Evolutionary conservation across 208 protist genomes (phyloP).

Genomic region (Crithidia fasciculata): DNA sequence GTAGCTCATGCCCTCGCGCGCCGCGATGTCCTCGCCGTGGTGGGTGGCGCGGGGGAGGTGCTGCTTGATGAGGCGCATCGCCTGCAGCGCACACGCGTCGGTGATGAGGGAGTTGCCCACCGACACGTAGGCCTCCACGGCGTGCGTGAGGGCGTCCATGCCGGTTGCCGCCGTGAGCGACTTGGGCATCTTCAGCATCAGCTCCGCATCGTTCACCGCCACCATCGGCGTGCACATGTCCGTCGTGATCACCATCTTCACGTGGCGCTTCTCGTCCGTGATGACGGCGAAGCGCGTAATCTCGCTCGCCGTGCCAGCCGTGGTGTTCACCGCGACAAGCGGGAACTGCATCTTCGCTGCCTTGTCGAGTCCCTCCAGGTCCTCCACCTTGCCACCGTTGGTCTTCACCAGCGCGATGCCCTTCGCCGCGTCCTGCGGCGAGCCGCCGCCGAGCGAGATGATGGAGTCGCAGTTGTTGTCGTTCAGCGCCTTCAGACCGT

Average conservation of each 20-base stretch:
- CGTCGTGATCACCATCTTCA: conserved; percentile 77
- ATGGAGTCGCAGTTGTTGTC: conserved; percentile 62
- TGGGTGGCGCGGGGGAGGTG: conserved; percentile 59
- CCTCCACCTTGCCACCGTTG: conserved; percentile 68
- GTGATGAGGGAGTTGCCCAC: conserved; percentile 63
- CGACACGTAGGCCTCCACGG: conserved; percentile 86
- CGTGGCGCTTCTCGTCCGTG: conserved; percentile 70
- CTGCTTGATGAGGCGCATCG: conserved; percentile 72
- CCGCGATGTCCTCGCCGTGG: conserved; percentile 49
- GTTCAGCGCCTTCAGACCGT: conserved; percentile 56
- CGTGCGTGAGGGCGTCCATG: conserved; percentile 91
- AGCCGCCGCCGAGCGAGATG: conserved; percentile 88
- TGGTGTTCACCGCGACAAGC: conserved; percentile 86
- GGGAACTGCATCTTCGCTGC: conserved; percentile 57
- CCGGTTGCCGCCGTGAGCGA: conserved; percentile 88
- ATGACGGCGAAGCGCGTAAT: conserved; percentile 91
- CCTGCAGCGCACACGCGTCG: conserved; percentile 74
- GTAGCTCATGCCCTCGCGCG: conserved; percentile 86
- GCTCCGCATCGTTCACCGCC: conserved; percentile 78
- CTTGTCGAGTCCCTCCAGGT: conserved; percentile 65
- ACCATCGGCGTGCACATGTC: conserved; percentile 68
- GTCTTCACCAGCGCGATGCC: conserved; percentile 78
- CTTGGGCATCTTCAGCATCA: conserved; percentile 84
- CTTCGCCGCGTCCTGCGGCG: conserved; percentile 89
- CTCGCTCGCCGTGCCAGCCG: conserved; percentile 90